A percentile compares a stretch with the other conserved stretches of the same genome.
Conservation (phyloP, 331 rosid genomes). For the Pyrus hybrid region DNA sequence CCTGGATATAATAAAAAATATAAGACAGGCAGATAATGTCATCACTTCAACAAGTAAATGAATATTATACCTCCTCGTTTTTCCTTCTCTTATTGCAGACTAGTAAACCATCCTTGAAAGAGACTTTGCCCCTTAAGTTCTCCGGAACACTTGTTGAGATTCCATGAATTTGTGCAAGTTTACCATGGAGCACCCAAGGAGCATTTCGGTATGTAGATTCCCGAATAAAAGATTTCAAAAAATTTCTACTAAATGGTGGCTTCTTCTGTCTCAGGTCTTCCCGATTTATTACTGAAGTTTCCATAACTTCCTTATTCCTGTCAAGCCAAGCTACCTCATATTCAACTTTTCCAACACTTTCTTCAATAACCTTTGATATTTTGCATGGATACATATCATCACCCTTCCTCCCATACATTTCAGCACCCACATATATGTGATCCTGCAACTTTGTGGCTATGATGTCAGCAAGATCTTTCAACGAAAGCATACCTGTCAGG, state of each 20-base stretch:
- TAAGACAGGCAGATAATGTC: constrained; percentile 8
- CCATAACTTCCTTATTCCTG: constrained; percentile 50
- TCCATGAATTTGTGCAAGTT: constrained; percentile 65
- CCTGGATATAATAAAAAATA: constrained; percentile 43
- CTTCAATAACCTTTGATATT: constrained; percentile 49
- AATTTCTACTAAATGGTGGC: constrained; percentile 64
- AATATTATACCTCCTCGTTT: constrained; percentile 27
- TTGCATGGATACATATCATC: constrained; percentile 47
- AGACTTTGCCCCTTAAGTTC: constrained; percentile 51
- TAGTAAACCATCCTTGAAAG: constrained; percentile 60
- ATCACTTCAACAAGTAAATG: neutral
- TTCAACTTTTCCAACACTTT: constrained; percentile 27
- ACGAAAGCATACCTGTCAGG: constrained; percentile 66
- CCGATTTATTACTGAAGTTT: constrained; percentile 27
- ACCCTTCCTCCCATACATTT: constrained; percentile 62
- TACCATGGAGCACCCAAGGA: constrained; percentile 86
- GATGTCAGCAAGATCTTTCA: constrained; percentile 77
- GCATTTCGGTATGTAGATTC: constrained; percentile 83
- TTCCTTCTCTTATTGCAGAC: constrained; percentile 60
- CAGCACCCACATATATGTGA: constrained; percentile 60
- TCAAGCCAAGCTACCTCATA: constrained; percentile 90
- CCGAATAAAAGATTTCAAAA: constrained; percentile 81
- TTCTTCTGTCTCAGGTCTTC: constrained; percentile 72
- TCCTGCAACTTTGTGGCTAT: constrained; percentile 63
- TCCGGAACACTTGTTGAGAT: constrained; percentile 64